Evolutionary conservation across 176 grass and related monocot species (phyloP), one percentile per base, ranked within the genome.

Genomic region (Elaeis guineensis): DNA sequence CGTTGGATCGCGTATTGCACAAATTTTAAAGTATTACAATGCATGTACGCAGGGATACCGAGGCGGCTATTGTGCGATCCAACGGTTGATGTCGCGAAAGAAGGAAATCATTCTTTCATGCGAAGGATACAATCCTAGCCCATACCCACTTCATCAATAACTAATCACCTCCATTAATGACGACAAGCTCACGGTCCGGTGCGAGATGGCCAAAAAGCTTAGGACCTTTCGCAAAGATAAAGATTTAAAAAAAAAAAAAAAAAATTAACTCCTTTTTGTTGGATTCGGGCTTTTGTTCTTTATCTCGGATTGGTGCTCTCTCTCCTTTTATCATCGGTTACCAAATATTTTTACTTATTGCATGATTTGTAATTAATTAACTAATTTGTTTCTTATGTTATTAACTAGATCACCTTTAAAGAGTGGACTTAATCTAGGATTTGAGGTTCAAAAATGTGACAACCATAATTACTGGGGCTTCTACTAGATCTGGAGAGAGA

Each of bases 391-490:
- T 32, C 6, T 28, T 61, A 52, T 72, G 23, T 67, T 65, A 64
- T 69, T 59, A 2, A 62, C 21, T 57, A 96, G 92, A 88, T 69
- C 85, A 88, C 61, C 80, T 77, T 21, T 65, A 80, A 61, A 67
- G 92, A 52, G 50, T 96, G 65, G 92, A 96, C 67, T 80, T 90
- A 35, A 90, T 96, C 29, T 87, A 91, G 16, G 87, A 97, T 75
- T 80, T 97, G 29, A 80, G 75, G 75, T 88, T 97, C 25, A 83
- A 97, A 65, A 91, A 80, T 2, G 81, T 87, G 44, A 79, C 83
- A 28, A 90, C 75, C 16, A 90, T 73, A 75, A 85, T 88, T 74
- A 88, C 85, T 58, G 78, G 80, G 21, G 80, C 86, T 52, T 80
- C 83, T 8, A 80, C 90, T 65, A 86, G 76, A 0, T 3, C 28